Evolutionary conservation across 441 rosid species (phyloP).

Genomic region (Populus hybrid): DNA sequence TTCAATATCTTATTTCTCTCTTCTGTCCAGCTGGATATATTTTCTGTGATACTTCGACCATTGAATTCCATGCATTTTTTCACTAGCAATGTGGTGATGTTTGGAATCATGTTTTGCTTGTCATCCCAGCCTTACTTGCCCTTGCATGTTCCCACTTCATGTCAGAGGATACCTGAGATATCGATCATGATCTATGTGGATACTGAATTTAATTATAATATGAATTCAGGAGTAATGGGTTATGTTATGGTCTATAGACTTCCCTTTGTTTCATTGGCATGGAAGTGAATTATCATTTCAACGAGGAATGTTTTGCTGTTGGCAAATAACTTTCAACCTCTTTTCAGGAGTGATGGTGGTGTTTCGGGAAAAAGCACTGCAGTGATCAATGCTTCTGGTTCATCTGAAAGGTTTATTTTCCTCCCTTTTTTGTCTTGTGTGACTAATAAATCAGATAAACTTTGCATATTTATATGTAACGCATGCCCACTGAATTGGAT

Average conservation of each 20-base stretch:
- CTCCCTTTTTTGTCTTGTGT: neutral
- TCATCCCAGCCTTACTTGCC: neutral
- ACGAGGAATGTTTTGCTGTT: neutral
- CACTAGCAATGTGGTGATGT: neutral
- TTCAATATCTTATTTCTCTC: neutral
- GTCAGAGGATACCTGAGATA: neutral
- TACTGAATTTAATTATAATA: neutral
- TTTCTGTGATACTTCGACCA: neutral
- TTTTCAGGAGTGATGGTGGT: conserved; percentile 45
- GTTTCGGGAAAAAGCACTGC: conserved; percentile 61
- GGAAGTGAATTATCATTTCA: neutral
- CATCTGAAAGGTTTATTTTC: conserved; percentile 71
- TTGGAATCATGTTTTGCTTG: neutral
- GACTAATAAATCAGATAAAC: neutral
- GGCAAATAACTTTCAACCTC: conserved; percentile 3
- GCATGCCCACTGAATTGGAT: neutral
- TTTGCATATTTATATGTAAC: neutral
- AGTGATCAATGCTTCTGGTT: conserved; percentile 50
- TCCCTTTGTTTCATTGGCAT: neutral
- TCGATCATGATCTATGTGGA: neutral
- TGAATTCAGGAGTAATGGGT: neutral
- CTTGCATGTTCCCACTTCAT: neutral
- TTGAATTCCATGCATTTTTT: neutral
- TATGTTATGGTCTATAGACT: neutral
- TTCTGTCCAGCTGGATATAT: neutral